These are phyloP conservation scores for Claviceps digitariae DNA, from an alignment of 2,329 filamentous ascomycete genomes.

Conservation along the genomic window DNA sequence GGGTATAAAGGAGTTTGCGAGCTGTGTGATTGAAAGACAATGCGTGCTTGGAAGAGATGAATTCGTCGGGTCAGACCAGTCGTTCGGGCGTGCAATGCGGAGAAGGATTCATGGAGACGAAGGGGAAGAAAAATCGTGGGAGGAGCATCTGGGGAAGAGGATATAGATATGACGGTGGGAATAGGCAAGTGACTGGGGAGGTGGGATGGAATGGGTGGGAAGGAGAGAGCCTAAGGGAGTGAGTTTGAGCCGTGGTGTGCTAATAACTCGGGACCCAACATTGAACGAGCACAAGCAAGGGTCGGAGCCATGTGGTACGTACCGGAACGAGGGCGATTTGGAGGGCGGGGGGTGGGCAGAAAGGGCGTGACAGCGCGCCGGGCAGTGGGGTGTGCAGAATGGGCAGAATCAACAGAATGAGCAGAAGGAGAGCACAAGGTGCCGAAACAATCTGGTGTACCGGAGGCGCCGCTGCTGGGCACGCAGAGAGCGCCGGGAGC, in stretches of 20 bases:
- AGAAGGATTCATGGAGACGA: background rate
- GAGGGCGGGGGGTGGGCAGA: background rate
- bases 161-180: conserved; percentile 7
- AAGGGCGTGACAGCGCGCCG: background rate
- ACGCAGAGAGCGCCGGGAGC: background rate
- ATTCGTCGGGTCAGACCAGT: background rate
- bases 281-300: conserved; percentile 2
- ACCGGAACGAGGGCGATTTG: background rate
- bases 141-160: conserved; percentile 7
- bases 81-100: background rate
- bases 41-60: background rate
- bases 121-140: background rate
- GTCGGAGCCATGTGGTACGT: conserved; percentile 6
- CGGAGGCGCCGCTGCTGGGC: background rate
- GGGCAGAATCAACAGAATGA: background rate
- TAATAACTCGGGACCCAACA: conserved; percentile 1
- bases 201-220: conserved; percentile 6
- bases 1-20: background rate
- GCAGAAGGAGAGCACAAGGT: background rate
- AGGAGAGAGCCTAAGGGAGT: conserved; percentile 7
- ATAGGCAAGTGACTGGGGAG: conserved; percentile 2
- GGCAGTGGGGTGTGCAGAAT: background rate
- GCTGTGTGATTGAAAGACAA: background rate
- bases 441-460: background rate
- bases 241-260: conserved; percentile 1